Evolutionary conservation across 345 rosid species (phyloP).

Genomic region (Populus pruinosa): DNA sequence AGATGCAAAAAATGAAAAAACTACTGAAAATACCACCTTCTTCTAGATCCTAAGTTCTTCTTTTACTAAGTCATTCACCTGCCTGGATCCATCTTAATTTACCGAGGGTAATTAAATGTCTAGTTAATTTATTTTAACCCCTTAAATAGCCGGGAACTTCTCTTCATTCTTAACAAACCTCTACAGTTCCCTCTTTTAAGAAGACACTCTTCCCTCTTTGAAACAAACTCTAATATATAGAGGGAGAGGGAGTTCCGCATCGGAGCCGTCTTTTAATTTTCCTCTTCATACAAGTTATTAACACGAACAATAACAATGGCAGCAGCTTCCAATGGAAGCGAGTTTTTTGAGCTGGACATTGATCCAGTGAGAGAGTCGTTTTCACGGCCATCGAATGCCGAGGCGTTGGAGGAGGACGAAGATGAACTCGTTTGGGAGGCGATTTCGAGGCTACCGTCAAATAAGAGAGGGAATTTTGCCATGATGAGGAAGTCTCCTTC

Average conservation of each 20-base stretch:
- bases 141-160: neutral
- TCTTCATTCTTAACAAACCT: neutral
- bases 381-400: conserved; percentile 66
- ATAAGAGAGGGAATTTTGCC: conserved; percentile 44
- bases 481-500: conserved; percentile 40
- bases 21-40: neutral
- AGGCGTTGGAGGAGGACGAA: conserved; percentile 63
- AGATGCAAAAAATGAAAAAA: too few species aligned
- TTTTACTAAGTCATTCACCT: neutral
- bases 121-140: neutral
- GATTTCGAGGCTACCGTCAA: conserved; percentile 63
- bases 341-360: conserved; percentile 65
- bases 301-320: conserved; percentile 7
- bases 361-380: conserved; percentile 47
- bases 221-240: neutral
- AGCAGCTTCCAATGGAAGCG: conserved; percentile 73
- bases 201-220: neutral
- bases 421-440: conserved; percentile 77
- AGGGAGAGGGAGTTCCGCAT: neutral
- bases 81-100: neutral
- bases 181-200: neutral
- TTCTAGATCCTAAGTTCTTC: neutral
- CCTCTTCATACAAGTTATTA: neutral
- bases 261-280: neutral
- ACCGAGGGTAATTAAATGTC: neutral